Conservation (phyloP, 768 basidiomycete species). For the Rhizopogon rudus region DNA sequence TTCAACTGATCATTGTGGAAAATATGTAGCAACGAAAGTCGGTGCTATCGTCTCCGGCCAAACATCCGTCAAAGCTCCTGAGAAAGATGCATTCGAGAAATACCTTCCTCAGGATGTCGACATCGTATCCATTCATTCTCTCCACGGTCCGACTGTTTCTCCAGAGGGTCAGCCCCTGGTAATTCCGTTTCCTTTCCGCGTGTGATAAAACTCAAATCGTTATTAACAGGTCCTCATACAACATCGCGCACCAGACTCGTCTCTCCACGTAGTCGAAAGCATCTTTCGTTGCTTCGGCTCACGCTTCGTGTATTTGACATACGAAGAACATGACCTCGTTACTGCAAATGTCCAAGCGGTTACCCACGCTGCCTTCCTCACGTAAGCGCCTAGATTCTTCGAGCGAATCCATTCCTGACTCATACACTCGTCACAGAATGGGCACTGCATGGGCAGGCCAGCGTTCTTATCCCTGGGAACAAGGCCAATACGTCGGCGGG, state of each 20-base stretch:
- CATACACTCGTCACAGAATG: constrained; percentile 58
- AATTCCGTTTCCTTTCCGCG: constrained; percentile 15
- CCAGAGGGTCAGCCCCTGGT: constrained; percentile 90
- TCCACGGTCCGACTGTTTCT: constrained; percentile 90
- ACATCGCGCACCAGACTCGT: constrained; percentile 74
- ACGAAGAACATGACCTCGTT: constrained; percentile 93
- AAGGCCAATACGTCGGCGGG: constrained; percentile 90
- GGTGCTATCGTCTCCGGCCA: constrained; percentile 93
- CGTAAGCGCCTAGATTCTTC: constrained; percentile 38
- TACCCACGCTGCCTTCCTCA: constrained; percentile 95
- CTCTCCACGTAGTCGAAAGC: constrained; percentile 72
- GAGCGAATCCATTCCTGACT: not conserved
- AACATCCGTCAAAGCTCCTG: constrained; percentile 95
- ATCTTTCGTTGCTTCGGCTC: constrained; percentile 78
- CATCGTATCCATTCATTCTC: constrained; percentile 90
- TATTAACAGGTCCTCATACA: constrained; percentile 73
- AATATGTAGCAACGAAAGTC: constrained; percentile 76
- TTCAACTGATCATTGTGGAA: not conserved
- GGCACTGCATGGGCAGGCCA: constrained; percentile 90
- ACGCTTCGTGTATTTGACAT: constrained; percentile 88
- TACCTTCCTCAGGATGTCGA: constrained; percentile 81
- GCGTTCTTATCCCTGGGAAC: constrained; percentile 89
- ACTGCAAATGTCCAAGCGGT: constrained; percentile 99
- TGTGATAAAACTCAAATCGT: not conserved
- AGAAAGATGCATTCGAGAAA: constrained; percentile 83